These are phyloP conservation scores for Solanum dulcamara DNA, from an alignment of 257 asterid genomes.

Conservation along the genomic window DNA sequence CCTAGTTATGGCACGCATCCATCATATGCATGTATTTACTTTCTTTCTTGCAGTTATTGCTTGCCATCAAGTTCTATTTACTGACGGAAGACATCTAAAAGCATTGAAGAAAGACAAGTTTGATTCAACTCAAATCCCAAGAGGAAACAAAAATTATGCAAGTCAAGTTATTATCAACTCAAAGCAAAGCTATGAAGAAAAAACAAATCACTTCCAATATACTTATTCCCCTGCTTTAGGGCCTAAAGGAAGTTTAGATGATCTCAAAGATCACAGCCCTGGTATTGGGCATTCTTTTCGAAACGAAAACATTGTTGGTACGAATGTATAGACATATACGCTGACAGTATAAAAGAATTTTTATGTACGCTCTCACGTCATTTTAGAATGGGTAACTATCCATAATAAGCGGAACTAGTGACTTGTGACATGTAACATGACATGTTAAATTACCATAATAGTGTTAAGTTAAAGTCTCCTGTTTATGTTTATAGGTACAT, in stretches of 20 bases:
- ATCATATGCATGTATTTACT: slow-evolving; percentile 7
- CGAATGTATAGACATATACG: slow-evolving; percentile 14
- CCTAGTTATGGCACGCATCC: slow-evolving; percentile 21
- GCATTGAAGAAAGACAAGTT: not conserved
- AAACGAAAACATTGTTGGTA: not conserved
- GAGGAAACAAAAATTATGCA: not conserved
- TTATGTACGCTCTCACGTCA: not conserved
- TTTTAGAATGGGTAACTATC: not conserved
- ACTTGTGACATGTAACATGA: not conserved
- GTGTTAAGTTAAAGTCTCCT: not conserved
- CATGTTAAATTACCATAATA: not conserved
- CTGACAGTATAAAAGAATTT: not conserved
- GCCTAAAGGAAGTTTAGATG: slow-evolving; percentile 7
- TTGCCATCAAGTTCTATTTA: slow-evolving; percentile 8
- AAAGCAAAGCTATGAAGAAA: not conserved
- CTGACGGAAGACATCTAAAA: slow-evolving; percentile 40
- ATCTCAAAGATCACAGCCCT: slow-evolving; percentile 39
- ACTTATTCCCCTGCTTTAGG: slow-evolving; percentile 26
- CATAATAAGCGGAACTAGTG: not conserved
- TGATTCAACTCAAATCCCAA: not conserved
- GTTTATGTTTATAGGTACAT: not conserved
- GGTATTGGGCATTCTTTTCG: slow-evolving; percentile 12
- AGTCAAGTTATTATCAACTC: slow-evolving; percentile 3
- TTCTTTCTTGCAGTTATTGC: slow-evolving; percentile 22
- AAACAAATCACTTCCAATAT: not conserved